Conservation (phyloP, 2,329 filamentous ascomycete genomes). For the Ascochyta pisi region DNA sequence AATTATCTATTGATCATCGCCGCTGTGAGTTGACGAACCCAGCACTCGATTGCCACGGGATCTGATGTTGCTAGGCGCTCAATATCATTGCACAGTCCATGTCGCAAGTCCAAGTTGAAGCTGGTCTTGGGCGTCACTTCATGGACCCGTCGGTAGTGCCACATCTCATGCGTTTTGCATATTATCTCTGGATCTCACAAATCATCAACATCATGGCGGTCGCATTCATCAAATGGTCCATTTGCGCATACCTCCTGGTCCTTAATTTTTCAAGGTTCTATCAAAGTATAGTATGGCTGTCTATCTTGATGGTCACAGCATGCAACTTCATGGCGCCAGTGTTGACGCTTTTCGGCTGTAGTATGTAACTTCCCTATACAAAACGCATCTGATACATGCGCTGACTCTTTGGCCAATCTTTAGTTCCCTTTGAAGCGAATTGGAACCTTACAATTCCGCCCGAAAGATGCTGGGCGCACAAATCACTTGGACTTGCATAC, state of each 20-base stretch:
- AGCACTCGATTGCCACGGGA: not conserved
- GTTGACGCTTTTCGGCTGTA: constrained; percentile 32
- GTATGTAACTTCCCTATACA: no score
- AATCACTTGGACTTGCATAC: constrained; percentile 27
- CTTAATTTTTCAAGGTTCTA: constrained; percentile 37
- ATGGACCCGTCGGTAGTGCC: constrained; percentile 28
- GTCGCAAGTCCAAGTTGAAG: constrained; percentile 19
- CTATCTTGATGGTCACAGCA: constrained; percentile 33
- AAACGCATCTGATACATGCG: no score
- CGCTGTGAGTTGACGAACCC: constrained; percentile 20
- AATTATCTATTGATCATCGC: constrained; percentile 36
- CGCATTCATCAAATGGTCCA: constrained; percentile 38
- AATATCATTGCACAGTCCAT: constrained; percentile 25
- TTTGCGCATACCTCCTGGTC: constrained; percentile 37
- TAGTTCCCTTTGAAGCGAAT: constrained; percentile 30
- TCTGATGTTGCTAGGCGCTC: constrained; percentile 21
- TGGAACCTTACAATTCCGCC: constrained; percentile 31
- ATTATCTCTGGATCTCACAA: constrained; percentile 33
- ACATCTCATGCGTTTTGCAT: constrained; percentile 24
- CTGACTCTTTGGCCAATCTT: no score
- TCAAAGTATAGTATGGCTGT: constrained; percentile 33
- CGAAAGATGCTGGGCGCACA: constrained; percentile 29
- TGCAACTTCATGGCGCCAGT: constrained; percentile 38
- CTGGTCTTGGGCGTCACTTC: constrained; percentile 32
- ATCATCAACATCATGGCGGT: constrained; percentile 39